Percentiles rank a stretch among this genome's conserved stretches.
Evolutionary conservation across 2,329 filamentous ascomycete genomes (phyloP).

Genomic region (Myriangium duriaei): DNA sequence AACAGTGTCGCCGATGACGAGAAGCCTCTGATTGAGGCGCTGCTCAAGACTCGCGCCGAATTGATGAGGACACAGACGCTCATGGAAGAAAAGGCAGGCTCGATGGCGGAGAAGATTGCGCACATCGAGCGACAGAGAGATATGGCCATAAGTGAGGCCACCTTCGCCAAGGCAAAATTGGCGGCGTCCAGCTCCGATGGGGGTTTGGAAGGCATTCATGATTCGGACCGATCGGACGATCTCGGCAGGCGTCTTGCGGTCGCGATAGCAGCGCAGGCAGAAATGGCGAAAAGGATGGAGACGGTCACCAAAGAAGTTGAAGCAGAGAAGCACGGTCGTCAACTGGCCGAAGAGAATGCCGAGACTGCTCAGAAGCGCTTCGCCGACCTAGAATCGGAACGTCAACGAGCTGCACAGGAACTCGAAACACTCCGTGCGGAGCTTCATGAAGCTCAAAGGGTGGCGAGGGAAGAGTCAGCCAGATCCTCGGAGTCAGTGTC

Average conservation of each 20-base stretch:
- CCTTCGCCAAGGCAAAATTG: slow-evolving; percentile 86
- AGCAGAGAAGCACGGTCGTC: slow-evolving; percentile 66
- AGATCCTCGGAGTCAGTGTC: slow-evolving; percentile 64
- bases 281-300: slow-evolving; percentile 67
- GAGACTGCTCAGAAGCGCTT: slow-evolving; percentile 73
- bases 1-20: slow-evolving; percentile 88
- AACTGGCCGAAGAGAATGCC: slow-evolving; percentile 78
- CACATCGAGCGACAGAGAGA: slow-evolving; percentile 93
- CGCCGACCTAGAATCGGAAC: slow-evolving; percentile 69
- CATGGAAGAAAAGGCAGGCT: slow-evolving; percentile 74
- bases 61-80: slow-evolving; percentile 79
- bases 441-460: slow-evolving; percentile 65
- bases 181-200: slow-evolving; percentile 55
- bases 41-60: slow-evolving; percentile 82
- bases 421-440: slow-evolving; percentile 76
- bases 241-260: slow-evolving; percentile 73
- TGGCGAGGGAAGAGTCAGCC: slow-evolving; percentile 70
- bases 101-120: slow-evolving; percentile 79
- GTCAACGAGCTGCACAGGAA: slow-evolving; percentile 72
- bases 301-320: slow-evolving; percentile 57
- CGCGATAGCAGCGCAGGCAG: slow-evolving; percentile 64
- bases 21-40: slow-evolving; percentile 78
- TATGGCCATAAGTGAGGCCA: slow-evolving; percentile 83
- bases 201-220: slow-evolving; percentile 46
- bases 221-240: slow-evolving; percentile 58